Evolutionary conservation across 2,329 filamentous ascomycete genomes (phyloP).

Genomic region (Trichophyton mentagrophytes): DNA sequence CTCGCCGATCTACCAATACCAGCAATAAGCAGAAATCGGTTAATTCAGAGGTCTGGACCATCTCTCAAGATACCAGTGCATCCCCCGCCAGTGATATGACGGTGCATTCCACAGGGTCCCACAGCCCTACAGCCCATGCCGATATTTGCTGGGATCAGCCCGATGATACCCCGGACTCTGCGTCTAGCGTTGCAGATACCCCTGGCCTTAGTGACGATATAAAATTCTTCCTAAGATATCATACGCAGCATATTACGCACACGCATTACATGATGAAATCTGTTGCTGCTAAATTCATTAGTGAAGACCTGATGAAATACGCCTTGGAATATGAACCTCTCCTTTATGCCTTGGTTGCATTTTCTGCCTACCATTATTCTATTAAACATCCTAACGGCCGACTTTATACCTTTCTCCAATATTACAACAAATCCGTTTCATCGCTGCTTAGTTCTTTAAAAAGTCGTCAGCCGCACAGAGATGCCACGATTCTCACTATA

Average conservation of each 20-base stretch:
- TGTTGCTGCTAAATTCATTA: conserved; percentile 61
- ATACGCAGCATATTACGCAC: conserved; percentile 60
- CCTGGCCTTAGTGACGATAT: conserved; percentile 47
- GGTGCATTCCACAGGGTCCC: conserved; percentile 23
- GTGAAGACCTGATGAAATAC: conserved; percentile 54
- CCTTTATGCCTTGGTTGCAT: conserved; percentile 75
- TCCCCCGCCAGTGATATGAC: conserved; percentile 42
- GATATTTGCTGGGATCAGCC: conserved; percentile 12
- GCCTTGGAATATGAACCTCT: conserved; percentile 69
- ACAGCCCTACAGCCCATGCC: conserved; percentile 17
- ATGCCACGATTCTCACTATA: conserved; percentile 72
- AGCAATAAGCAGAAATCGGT: neutral
- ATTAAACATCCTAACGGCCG: conserved; percentile 57
- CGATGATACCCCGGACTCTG: conserved; percentile 4
- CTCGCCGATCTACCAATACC: neutral
- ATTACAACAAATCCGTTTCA: conserved; percentile 80
- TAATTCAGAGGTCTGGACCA: neutral
- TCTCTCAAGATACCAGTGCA: conserved; percentile 30
- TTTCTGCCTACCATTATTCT: conserved; percentile 75
- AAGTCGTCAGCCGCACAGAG: conserved; percentile 55
- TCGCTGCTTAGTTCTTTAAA: conserved; percentile 60
- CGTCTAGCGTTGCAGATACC: conserved; percentile 17
- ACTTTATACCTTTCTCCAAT: conserved; percentile 70
- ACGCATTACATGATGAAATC: conserved; percentile 71
- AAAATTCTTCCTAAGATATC: conserved; percentile 67